Conservation (phyloP, 2,329 filamentous ascomycete genomes). For the Ascochyta clinopodiicola region DNA sequence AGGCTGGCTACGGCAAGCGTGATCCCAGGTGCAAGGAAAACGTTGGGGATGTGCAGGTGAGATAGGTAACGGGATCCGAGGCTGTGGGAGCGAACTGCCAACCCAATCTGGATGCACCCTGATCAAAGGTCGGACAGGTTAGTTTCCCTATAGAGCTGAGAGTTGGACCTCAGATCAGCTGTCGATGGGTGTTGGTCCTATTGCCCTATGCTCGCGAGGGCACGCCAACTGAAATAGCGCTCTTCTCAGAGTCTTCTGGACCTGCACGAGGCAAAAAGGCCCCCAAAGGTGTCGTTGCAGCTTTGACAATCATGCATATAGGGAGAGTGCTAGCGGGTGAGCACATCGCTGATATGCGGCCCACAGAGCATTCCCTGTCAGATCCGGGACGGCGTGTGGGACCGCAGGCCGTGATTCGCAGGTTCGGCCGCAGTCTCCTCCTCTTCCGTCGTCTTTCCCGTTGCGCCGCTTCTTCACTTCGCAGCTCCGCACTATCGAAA, state of each 20-base stretch:
- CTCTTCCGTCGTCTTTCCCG: constrained; percentile 14
- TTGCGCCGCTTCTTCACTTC: constrained; percentile 1
- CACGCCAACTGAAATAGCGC: constrained; percentile 17
- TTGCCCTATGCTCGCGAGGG: constrained; percentile 1
- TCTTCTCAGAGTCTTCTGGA: constrained; percentile 9
- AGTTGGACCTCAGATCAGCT: background rate
- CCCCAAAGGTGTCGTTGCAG: background rate
- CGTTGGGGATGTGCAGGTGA: constrained; percentile 12
- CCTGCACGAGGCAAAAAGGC: constrained; percentile 12
- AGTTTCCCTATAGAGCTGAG: background rate
- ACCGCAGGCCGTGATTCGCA: constrained; percentile 15
- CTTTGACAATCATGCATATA: constrained; percentile 6
- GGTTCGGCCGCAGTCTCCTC: constrained; percentile 1
- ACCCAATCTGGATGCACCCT: constrained; percentile 22
- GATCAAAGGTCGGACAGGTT: constrained; percentile 8
- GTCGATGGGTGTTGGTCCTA: background rate
- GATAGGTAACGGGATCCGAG: constrained; percentile 19
- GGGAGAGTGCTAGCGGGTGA: constrained; percentile 1
- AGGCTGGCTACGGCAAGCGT: constrained; percentile 4
- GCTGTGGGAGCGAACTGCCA: constrained; percentile 24
- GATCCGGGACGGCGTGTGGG: constrained; percentile 7
- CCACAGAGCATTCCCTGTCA: constrained; percentile 7
- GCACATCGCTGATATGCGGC: constrained; percentile 7
- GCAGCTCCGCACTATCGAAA: constrained; percentile 17
- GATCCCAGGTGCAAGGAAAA: constrained; percentile 15